phyloP scores from a whole-genome alignment of 2,329 filamentous ascomycete species.

The Lasiodiplodia hormozganensis region DNA sequence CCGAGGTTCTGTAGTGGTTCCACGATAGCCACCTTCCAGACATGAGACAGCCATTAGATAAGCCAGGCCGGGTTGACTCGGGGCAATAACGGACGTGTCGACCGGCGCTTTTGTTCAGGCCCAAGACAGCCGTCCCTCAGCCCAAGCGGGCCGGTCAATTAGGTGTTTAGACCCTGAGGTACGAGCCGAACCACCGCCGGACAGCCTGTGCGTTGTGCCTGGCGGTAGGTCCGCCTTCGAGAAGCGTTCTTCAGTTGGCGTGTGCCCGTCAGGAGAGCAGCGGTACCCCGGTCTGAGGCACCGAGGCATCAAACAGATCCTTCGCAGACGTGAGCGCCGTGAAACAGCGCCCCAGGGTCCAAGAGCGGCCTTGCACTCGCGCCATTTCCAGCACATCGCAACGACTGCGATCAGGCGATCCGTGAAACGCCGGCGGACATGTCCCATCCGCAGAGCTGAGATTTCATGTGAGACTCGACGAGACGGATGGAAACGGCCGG shows the following conservation, averaged over 20 bases:
- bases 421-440: neutral
- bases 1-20: neutral
- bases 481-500: neutral
- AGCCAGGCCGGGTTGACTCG: neutral
- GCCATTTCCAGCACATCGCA: constrained; percentile 5
- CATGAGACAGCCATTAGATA: neutral
- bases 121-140: neutral
- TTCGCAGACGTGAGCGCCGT: neutral
- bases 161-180: neutral
- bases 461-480: neutral
- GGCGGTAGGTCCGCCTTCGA: neutral
- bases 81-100: neutral
- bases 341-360: constrained; percentile 9
- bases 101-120: constrained; percentile 7
- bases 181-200: constrained; percentile 1
- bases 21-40: neutral
- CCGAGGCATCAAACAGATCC: neutral
- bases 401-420: constrained; percentile 1
- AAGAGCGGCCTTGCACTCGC: neutral
- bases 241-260: constrained; percentile 13
- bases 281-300: neutral
- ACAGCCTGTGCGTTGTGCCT: neutral
- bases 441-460: constrained; percentile 1
- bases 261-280: constrained; percentile 24
- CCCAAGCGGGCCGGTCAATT: neutral